Conservation (phyloP, 148 eudicot genomes). For the Diospyros lotus region DNA sequence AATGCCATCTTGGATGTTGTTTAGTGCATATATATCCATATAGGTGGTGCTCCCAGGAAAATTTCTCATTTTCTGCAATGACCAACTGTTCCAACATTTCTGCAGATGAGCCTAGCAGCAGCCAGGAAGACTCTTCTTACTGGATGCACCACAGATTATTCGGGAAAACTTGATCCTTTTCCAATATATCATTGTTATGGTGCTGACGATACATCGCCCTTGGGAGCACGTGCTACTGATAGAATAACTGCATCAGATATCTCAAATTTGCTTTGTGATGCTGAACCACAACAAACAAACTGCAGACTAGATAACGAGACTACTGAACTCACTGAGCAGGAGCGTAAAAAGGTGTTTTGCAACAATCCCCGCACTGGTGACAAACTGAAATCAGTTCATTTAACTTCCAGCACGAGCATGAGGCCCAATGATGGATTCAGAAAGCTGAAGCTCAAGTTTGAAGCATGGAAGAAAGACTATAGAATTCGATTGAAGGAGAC, state of each 20-base stretch:
- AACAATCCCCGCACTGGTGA: conserved; percentile 7
- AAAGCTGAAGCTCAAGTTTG: conserved; percentile 33
- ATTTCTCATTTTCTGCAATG: not conserved
- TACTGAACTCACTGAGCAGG: not conserved
- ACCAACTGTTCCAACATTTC: not conserved
- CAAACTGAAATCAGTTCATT: conserved; percentile 8
- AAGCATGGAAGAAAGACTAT: conserved; percentile 43
- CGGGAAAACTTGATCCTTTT: conserved; percentile 7
- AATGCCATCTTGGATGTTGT: not conserved
- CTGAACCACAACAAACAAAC: conserved; percentile 3
- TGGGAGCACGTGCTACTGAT: not conserved
- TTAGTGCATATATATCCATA: not conserved
- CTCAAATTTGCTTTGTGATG: not conserved
- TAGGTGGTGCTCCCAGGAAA: not conserved
- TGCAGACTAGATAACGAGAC: too few species aligned
- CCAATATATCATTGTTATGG: conserved; percentile 4
- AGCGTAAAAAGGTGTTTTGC: not conserved
- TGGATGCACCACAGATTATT: conserved; percentile 15
- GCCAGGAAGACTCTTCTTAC: conserved; percentile 19
- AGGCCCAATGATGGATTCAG: conserved; percentile 24
- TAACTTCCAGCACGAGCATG: not conserved
- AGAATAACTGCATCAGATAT: conserved; percentile 8
- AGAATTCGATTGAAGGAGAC: conserved; percentile 31
- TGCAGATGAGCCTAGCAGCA: conserved; percentile 32
- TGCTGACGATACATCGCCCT: conserved; percentile 6